Evolutionary conservation across 257 asterid species (phyloP).

Genomic region (Henckelia pumila): DNA sequence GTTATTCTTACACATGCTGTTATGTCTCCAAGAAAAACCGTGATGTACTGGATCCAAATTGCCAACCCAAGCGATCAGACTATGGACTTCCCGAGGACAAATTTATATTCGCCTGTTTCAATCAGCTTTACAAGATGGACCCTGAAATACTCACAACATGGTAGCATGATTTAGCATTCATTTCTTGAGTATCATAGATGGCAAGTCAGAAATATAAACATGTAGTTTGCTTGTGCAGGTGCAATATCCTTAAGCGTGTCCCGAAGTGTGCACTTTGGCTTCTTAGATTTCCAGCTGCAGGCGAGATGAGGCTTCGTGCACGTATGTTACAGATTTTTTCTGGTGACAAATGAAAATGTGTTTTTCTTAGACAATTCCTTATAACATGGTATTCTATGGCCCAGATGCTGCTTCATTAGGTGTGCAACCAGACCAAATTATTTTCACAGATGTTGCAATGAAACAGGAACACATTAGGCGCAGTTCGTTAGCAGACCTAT

Average conservation of each 20-base stretch:
- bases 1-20: conserved; percentile 22
- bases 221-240: conserved; percentile 52
- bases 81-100: conserved; percentile 94
- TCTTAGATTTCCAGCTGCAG: conserved; percentile 96
- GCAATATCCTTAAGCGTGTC: conserved; percentile 95
- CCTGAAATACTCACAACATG: conserved; percentile 86
- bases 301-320: conserved; percentile 91
- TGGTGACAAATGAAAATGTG: not conserved
- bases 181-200: conserved; percentile 3
- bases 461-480: conserved; percentile 96
- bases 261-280: conserved; percentile 99
- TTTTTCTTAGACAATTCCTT: conserved; percentile 5
- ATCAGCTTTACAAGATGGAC: conserved; percentile 99
- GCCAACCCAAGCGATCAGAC: conserved; percentile 85
- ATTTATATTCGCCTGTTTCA: conserved; percentile 95
- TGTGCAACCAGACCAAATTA: conserved; percentile 88
- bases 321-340: conserved; percentile 42
- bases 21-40: conserved; percentile 62
- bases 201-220: conserved; percentile 6
- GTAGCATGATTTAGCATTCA: conserved; percentile 35
- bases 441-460: conserved; percentile 96
- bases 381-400: conserved; percentile 11
- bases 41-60: conserved; percentile 77
- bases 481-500: conserved; percentile 92
- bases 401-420: conserved; percentile 97